phyloP scores from a whole-genome alignment of 306 rosid genomes.

The Fragaria iinumae region DNA sequence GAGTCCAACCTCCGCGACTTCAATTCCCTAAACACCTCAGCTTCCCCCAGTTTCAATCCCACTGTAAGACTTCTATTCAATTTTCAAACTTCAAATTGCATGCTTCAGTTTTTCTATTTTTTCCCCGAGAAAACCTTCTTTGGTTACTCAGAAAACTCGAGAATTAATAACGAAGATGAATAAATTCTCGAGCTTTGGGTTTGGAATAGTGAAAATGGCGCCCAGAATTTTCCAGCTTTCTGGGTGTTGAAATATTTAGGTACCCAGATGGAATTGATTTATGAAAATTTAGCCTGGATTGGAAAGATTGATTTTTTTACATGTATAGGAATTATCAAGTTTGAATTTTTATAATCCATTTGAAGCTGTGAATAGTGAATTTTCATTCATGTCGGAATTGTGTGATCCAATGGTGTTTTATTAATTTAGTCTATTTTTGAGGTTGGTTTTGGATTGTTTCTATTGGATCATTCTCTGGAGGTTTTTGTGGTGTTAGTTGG shows the following conservation, averaged over 20 bases:
- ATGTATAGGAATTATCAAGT: not conserved
- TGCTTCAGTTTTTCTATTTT: not conserved
- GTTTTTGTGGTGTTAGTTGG: constrained; percentile 1
- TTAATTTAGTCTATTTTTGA: not conserved
- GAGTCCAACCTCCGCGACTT: constrained; percentile 47
- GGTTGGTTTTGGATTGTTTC: not conserved
- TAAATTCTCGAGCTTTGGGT: constrained; percentile 20
- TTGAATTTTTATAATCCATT: not conserved
- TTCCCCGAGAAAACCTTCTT: not conserved
- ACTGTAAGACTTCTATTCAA: constrained; percentile 32
- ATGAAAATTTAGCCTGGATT: not conserved
- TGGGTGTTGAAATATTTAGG: not conserved
- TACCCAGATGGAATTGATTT: not conserved
- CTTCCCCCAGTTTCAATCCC: constrained; percentile 21
- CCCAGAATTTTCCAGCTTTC: not conserved
- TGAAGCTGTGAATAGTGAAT: not conserved
- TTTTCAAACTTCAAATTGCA: not conserved
- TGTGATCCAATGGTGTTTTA: constrained; percentile 11
- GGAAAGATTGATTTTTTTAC: not conserved
- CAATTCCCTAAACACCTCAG: constrained; percentile 31
- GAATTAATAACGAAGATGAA: not conserved
- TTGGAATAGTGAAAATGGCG: constrained; percentile 7
- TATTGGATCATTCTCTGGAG: not conserved
- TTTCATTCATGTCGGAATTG: not conserved
- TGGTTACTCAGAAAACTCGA: constrained; percentile 11